These are phyloP conservation scores for Russula griseocarnosa DNA, from an alignment of 768 basidiomycete species.

Conservation along the genomic window DNA sequence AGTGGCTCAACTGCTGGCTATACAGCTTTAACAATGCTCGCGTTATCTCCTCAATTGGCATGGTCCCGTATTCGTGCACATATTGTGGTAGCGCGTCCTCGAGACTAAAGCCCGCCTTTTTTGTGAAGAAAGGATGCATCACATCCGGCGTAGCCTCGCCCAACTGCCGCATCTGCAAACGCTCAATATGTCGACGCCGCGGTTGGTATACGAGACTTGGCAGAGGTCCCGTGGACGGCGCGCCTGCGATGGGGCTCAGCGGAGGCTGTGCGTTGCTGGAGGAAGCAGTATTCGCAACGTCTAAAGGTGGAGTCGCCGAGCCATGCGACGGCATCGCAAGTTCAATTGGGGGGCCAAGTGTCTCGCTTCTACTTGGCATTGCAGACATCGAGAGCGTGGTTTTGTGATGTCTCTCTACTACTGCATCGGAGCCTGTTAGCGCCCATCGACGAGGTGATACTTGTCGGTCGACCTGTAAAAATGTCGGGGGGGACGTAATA, in stretches of 20 bases:
- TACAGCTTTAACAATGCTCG: slow-evolving; percentile 73
- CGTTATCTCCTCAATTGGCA: slow-evolving; percentile 80
- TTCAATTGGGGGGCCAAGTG: slow-evolving; percentile 10
- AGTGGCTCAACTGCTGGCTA: slow-evolving; percentile 59
- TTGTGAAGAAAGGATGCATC: slow-evolving; percentile 85
- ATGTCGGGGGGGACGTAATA: not conserved
- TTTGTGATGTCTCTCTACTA: slow-evolving; percentile 15
- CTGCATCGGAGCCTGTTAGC: not conserved
- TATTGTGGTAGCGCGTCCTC: slow-evolving; percentile 84
- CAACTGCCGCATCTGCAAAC: slow-evolving; percentile 78
- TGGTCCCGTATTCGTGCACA: slow-evolving; percentile 82
- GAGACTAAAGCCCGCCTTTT: slow-evolving; percentile 76
- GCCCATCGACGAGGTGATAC: slow-evolving; percentile 8
- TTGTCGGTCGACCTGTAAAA: not conserved
- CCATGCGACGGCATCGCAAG: not conserved
- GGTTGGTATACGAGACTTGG: slow-evolving; percentile 49
- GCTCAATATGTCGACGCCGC: slow-evolving; percentile 62
- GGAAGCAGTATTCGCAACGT: not conserved
- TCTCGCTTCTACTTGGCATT: slow-evolving; percentile 15
- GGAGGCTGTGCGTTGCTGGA: slow-evolving; percentile 5
- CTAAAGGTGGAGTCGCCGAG: not conserved
- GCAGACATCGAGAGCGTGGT: slow-evolving; percentile 15
- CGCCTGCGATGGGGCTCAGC: slow-evolving; percentile 12
- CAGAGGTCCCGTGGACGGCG: slow-evolving; percentile 20
- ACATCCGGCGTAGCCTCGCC: slow-evolving; percentile 88